Percentiles rank a stretch among this genome's conserved stretches.
Conservation (phyloP, 306 rosid genomes). For the Potentilla sterilis region DNA sequence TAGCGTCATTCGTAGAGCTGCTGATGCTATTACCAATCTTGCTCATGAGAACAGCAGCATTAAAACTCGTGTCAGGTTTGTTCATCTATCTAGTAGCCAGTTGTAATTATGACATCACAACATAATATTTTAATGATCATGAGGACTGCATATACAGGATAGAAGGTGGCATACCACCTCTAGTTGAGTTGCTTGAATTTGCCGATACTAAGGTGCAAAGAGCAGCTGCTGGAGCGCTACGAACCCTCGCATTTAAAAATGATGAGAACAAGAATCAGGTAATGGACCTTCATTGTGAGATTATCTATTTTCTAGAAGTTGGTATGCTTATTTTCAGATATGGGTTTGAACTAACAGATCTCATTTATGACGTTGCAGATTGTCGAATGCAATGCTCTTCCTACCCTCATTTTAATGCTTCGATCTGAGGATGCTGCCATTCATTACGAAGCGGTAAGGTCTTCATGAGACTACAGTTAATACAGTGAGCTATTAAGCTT, state of each 20-base stretch:
- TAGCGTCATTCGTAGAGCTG: constrained; percentile 95
- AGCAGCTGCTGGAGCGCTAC: constrained; percentile 95
- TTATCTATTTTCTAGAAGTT: constrained; percentile 14
- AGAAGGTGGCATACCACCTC: constrained; percentile 99
- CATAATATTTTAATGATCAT: constrained; percentile 19
- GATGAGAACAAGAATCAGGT: constrained; percentile 98
- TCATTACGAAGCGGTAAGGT: constrained; percentile 94
- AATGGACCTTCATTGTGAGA: constrained; percentile 22
- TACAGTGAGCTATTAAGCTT: constrained; percentile 21
- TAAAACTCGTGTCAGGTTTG: constrained; percentile 93
- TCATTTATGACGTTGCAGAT: constrained; percentile 58
- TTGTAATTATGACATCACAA: constrained; percentile 2
- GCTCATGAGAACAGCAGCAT: constrained; percentile 97
- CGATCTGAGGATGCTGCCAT: constrained; percentile 94
- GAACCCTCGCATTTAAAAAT: constrained; percentile 93
- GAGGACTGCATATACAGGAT: constrained; percentile 51
- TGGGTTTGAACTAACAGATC: constrained; percentile 12
- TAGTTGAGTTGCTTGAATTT: constrained; percentile 85
- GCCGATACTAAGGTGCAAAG: constrained; percentile 93
- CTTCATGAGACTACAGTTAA: constrained; percentile 11
- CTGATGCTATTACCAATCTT: constrained; percentile 97
- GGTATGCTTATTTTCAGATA: neutral
- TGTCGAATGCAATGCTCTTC: constrained; percentile 98
- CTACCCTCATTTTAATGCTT: constrained; percentile 93
- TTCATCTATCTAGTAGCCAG: constrained; percentile 18